phyloP scores from a whole-genome alignment of 768 basidiomycete species.

The Nidularia pulvinata region DNA sequence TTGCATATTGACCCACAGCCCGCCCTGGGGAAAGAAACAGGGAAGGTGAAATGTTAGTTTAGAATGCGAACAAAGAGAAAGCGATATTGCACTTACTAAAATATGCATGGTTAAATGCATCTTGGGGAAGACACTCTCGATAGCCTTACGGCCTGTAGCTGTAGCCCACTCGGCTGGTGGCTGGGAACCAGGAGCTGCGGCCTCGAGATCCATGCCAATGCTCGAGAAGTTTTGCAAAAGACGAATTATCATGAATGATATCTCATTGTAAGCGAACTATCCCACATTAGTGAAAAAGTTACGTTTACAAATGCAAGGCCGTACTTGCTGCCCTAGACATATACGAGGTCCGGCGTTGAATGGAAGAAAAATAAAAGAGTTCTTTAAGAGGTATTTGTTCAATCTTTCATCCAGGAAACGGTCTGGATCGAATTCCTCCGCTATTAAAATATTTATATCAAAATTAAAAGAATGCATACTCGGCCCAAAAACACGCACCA shows the following conservation, averaged over 20 bases:
- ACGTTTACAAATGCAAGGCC: background rate
- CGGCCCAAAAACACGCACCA: no score
- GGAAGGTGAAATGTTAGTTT: background rate
- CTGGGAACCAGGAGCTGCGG: constrained; percentile 40
- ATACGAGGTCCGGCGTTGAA: constrained; percentile 64
- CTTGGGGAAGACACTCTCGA: constrained; percentile 52
- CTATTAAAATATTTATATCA: constrained; percentile 30
- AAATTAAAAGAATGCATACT: no score
- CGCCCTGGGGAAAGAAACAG: constrained; percentile 31
- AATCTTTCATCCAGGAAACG: constrained; percentile 68
- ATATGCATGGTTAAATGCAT: constrained; percentile 55
- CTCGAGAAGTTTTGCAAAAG: constrained; percentile 59
- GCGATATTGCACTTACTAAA: constrained; percentile 22
- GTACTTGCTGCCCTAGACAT: constrained; percentile 60
- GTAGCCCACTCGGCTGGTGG: constrained; percentile 48
- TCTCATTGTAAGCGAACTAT: constrained; percentile 59
- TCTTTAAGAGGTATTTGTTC: constrained; percentile 58
- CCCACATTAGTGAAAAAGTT: background rate
- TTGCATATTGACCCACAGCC: constrained; percentile 51
- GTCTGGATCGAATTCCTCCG: constrained; percentile 70
- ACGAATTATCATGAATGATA: constrained; percentile 64
- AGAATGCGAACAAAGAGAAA: background rate
- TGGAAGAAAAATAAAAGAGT: constrained; percentile 72
- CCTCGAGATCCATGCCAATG: constrained; percentile 42
- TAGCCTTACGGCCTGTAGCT: constrained; percentile 42